Conservation (phyloP, 2,329 filamentous ascomycete species). For the Xylariales sp. region DNA sequence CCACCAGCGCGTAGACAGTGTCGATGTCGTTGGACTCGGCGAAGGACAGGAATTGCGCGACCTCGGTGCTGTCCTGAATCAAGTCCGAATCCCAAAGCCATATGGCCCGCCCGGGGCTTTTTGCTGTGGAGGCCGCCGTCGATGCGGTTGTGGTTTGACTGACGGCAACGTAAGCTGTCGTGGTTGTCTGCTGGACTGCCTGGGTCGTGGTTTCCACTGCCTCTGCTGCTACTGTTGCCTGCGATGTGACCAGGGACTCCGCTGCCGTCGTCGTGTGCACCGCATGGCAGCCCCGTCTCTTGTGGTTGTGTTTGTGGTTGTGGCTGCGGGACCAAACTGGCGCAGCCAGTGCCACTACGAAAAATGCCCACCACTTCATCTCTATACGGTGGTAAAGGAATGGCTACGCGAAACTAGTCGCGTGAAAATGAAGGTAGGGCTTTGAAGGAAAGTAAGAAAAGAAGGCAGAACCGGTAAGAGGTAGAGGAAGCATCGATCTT, state of each 20-base stretch:
- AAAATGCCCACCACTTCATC: neutral
- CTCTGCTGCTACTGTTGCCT: neutral
- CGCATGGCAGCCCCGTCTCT: neutral
- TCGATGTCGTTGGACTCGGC: conserved; percentile 4
- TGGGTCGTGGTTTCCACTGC: neutral
- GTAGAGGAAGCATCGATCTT: too few relatives aligned
- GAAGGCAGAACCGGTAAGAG: neutral
- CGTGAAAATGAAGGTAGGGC: conserved; percentile 2
- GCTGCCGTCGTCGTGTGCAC: neutral
- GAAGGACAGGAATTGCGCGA: conserved; percentile 4
- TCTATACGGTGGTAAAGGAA: conserved; percentile 1
- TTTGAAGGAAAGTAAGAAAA: neutral
- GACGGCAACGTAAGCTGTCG: neutral
- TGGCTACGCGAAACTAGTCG: conserved; percentile 6
- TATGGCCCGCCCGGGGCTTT: neutral
- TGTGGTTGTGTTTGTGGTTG: conserved; percentile 1
- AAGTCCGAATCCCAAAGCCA: conserved; percentile 6
- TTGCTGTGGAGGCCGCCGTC: neutral
- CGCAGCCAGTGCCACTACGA: conserved; percentile 5
- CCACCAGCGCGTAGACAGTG: conserved; percentile 2
- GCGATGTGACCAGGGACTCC: neutral
- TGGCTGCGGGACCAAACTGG: conserved; percentile 3
- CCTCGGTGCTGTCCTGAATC: conserved; percentile 5
- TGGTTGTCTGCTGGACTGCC: neutral
- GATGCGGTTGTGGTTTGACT: conserved; percentile 2